Percentiles rank a stretch among this genome's conserved stretches.
Conservation (phyloP, 805 yeast genomes). For the Kazachstania bromeliacearum region DNA sequence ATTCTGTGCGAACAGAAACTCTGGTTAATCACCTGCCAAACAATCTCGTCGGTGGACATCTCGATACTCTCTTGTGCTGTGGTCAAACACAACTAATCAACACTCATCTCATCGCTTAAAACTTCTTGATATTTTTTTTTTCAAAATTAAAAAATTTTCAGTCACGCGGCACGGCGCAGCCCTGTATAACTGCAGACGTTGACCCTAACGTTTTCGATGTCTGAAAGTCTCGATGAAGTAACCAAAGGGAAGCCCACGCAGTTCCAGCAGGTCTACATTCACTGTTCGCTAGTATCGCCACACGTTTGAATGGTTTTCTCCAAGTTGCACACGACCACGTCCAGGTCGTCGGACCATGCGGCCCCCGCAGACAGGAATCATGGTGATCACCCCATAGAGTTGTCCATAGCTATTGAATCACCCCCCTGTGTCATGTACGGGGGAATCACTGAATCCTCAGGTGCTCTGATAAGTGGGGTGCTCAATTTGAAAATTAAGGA, state of each 20-base stretch:
- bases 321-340: conserved; percentile 1
- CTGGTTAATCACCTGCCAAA: conserved; percentile 95
- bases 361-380: conserved; percentile 1
- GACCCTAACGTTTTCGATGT: conserved; percentile 1
- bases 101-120: conserved; percentile 6
- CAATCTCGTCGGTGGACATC: conserved; percentile 62
- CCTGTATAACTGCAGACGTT: too few relatives aligned
- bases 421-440: conserved; percentile 91
- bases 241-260: not conserved
- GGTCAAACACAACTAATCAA: not conserved
- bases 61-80: not conserved
- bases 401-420: conserved; percentile 65
- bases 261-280: not conserved
- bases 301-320: conserved; percentile 7
- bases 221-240: not conserved
- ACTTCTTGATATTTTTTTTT: conserved; percentile 3
- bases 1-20: conserved; percentile 93
- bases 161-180: conserved; percentile 2
- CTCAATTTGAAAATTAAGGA: conserved; percentile 47
- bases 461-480: conserved; percentile 78
- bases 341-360: not conserved
- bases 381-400: conserved; percentile 31
- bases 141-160: conserved; percentile 3
- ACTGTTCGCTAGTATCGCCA: too few relatives aligned
- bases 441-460: conserved; percentile 63